Conservation (phyloP, 257 asterid genomes). For the Jacaranda mimosifolia region DNA sequence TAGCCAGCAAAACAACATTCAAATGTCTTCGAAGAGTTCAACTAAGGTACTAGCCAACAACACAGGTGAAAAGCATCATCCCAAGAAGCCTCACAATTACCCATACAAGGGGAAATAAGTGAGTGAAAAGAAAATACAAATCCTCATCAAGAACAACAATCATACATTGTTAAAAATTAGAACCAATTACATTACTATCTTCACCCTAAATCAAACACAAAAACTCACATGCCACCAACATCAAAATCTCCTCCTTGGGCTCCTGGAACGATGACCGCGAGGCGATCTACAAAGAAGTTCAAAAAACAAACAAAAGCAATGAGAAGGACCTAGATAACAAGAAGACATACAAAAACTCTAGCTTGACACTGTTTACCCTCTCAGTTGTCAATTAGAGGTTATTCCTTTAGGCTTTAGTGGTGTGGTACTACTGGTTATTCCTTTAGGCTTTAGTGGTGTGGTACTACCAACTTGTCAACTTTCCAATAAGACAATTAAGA, state of each 20-base stretch:
- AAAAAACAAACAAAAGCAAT: background rate
- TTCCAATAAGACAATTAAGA: background rate
- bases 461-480: background rate
- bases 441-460: background rate
- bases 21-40: slow-evolving; percentile 23
- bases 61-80: slow-evolving; percentile 24
- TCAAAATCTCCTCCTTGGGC: slow-evolving; percentile 88
- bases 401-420: background rate
- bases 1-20: background rate
- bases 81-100: slow-evolving; percentile 32
- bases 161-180: slow-evolving; percentile 37
- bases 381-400: no score
- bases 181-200: slow-evolving; percentile 38
- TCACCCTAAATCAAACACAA: slow-evolving; percentile 39
- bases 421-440: background rate
- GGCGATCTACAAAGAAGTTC: slow-evolving; percentile 71
- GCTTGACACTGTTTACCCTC: background rate
- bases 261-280: slow-evolving; percentile 86
- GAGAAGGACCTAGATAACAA: background rate
- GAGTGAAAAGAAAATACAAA: slow-evolving; percentile 5
- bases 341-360: background rate
- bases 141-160: slow-evolving; percentile 27
- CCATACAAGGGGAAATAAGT: slow-evolving; percentile 12
- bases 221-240: slow-evolving; percentile 20
- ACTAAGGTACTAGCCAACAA: slow-evolving; percentile 22